These are phyloP conservation scores for Microglena sp. DNA, from an alignment of 139 green algal species.

Conservation along the genomic window DNA sequence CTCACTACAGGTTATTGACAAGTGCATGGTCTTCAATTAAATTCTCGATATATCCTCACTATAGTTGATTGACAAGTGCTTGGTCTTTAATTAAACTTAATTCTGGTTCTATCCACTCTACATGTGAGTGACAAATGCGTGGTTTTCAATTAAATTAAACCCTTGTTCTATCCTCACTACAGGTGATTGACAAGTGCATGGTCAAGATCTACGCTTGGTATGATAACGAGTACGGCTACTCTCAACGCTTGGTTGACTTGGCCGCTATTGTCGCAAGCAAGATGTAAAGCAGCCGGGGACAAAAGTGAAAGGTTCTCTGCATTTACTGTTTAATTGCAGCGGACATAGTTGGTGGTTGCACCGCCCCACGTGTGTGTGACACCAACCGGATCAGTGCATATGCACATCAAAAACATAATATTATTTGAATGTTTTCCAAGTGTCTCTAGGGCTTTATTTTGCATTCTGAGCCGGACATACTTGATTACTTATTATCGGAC, in stretches of 20 bases:
- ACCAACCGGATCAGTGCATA: too few species aligned
- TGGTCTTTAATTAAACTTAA: not conserved
- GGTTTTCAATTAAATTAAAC: not conserved
- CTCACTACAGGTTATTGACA: conserved; percentile 58
- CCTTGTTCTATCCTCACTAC: not conserved
- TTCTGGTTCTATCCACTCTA: not conserved
- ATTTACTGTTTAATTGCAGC: too few species aligned
- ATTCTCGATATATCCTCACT: not conserved
- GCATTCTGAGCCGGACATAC: too few species aligned
- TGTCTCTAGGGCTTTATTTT: too few species aligned
- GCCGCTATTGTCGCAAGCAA: not conserved
- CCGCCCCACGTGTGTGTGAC: too few species aligned
- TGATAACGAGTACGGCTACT: conserved; percentile 83
- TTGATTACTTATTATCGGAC: too few species aligned
- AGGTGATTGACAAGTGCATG: conserved; percentile 69
- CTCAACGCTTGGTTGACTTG: conserved; percentile 27
- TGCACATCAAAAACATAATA: too few species aligned
- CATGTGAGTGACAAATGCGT: conserved; percentile 56
- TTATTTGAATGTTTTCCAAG: too few species aligned
- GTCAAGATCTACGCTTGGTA: conserved; percentile 86
- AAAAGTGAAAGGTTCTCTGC: too few species aligned
- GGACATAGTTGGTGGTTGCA: too few species aligned
- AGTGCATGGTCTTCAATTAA: not conserved
- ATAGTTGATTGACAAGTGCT: not conserved
- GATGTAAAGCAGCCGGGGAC: not conserved